Evolutionary conservation across 495 filamentous ascomycete genomes (phyloP), one percentile per base, ranked within the genome.

Genomic region (Aspergillus diversus): DNA sequence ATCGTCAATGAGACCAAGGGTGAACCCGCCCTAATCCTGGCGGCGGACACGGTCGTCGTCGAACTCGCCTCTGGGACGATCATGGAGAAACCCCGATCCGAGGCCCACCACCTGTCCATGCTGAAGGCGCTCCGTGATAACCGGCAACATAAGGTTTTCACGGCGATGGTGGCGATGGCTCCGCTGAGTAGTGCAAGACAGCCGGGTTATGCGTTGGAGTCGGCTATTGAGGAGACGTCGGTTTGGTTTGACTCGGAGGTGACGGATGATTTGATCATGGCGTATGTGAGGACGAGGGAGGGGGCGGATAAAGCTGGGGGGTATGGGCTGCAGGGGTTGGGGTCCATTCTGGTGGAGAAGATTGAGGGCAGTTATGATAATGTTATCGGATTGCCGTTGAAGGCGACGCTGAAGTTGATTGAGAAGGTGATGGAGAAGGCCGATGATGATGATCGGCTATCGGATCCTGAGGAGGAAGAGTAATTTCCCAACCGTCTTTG

Each of bases 291-390:
- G 62, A 98, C 94, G 37, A 81, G 96, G 47, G 96, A 99, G 79
- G 95, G 96, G 1, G 92, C 82, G 31, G 95, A 99, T 76, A 99
- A 98, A 82, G 96, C 95, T 0, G 95, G 95, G 1, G 96, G 95
- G 0, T 99, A 99, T 77, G 96, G 92, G 9, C 81, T 98, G 48
- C 95, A 99, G 75, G 93, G 93, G 3, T 71, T 94, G 3, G 95
- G 92, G n/a, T 85, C 87, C 2, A 83, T 97, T 66, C 71, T 98
- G 60, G 84, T 99, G 16, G 92, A 97, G 75, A 88, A 82, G 75
- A 89, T 99, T 59, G 89, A 97, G 65, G 96, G 95, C 7, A 86
- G 86, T 50, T 92, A 87, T 69, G 94, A 99, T 83, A 98, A 98
- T 80, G 95, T 98, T 7, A 86, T 99, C 55, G 95, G 96, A n/a